Conservation (phyloP, 1,284 basidiomycete species). For the Hymenochaete sp. region DNA sequence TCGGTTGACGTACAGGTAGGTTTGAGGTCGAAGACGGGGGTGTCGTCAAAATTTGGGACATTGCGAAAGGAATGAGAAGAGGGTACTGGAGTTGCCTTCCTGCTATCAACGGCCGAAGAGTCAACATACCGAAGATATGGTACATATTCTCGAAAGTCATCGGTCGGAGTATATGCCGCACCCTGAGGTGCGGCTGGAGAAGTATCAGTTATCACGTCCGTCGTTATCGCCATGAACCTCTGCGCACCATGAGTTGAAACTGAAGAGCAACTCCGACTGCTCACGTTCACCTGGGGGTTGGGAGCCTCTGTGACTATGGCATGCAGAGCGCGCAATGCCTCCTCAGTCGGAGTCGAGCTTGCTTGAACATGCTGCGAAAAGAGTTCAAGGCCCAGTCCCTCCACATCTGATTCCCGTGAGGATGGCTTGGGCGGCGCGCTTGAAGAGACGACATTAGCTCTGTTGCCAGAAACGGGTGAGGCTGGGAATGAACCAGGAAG, state of each 20-base stretch:
- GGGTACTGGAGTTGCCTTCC: slow-evolving; percentile 1
- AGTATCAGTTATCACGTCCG: slow-evolving; percentile 8
- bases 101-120: slow-evolving; percentile 9
- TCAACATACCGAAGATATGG: slow-evolving; percentile 15
- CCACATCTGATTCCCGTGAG: slow-evolving; percentile 5
- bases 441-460: not conserved
- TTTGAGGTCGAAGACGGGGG: not conserved
- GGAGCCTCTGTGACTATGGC: slow-evolving; percentile 10
- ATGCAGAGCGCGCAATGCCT: slow-evolving; percentile 15
- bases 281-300: not conserved
- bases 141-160: slow-evolving; percentile 16
- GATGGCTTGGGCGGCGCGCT: no score
- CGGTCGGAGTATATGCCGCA: slow-evolving; percentile 11
- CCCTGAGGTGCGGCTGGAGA: not conserved
- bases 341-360: slow-evolving; percentile 10
- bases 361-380: slow-evolving; percentile 1
- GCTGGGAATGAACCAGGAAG: slow-evolving; percentile 17
- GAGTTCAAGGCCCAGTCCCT: slow-evolving; percentile 14
- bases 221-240: slow-evolving; percentile 17
- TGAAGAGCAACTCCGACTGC: slow-evolving; percentile 12
- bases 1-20: slow-evolving; percentile 3
- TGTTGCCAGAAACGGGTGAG: slow-evolving; percentile 11
- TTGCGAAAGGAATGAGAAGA: slow-evolving; percentile 17
- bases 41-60: slow-evolving; percentile 1
- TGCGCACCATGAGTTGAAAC: slow-evolving; percentile 8